Base-by-base conservation (phyloP, 352 stramenopile species). In the Phytophthora cryptogea region DNA sequence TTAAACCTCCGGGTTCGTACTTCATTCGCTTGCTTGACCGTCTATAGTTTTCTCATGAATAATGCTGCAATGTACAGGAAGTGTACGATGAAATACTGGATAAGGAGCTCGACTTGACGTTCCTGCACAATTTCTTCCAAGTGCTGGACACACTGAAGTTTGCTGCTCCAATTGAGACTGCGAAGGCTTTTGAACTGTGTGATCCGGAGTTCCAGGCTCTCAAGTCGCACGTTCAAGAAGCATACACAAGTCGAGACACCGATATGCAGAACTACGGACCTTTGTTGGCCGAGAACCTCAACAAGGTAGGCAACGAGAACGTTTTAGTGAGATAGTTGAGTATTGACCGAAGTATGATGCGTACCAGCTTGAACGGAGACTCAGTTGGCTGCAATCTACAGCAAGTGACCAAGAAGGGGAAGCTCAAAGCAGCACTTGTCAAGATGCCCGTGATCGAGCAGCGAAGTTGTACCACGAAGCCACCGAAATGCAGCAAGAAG, bases 21-120 rank as follows among this genome's bases (percentile, higher is more conserved):
- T 13, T 45, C 5, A 23, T 28, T 40, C 5, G 17, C 14, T 13
- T 37, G 5, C 37, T 16, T 47, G 11, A 54, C 8, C 2, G 4
- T 10, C 7, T 8, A 28, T 20, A 10, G 27, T 42, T 20, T 33
- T 13, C 17, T 33, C 23, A 31, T 20, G 14, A 27, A 16, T 43
- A n/a, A 39, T 39, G 33, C 20, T 39, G 31, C 31, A 4, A 2
- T 44, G 8, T 39, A 2, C 46, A 86, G 74, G 59, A 87, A 45
- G 75, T 89, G 14, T 69, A 78, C 26, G 64, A 87, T 5, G 67
- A 70, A 16, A 54, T 78, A 0, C 37, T 86, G 3, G 60, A 83
- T n/a, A 73, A 78, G 8, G 77, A 89, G 20, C 55, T 66, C 10
- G 70, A 85, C 11, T 53, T 90, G 13, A 59, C 40, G 3, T 83